Percentiles rank a stretch among this genome's conserved stretches.
Evolutionary conservation across 352 stramenopile species (phyloP).

Genomic region (Phytophthora megakarya): DNA sequence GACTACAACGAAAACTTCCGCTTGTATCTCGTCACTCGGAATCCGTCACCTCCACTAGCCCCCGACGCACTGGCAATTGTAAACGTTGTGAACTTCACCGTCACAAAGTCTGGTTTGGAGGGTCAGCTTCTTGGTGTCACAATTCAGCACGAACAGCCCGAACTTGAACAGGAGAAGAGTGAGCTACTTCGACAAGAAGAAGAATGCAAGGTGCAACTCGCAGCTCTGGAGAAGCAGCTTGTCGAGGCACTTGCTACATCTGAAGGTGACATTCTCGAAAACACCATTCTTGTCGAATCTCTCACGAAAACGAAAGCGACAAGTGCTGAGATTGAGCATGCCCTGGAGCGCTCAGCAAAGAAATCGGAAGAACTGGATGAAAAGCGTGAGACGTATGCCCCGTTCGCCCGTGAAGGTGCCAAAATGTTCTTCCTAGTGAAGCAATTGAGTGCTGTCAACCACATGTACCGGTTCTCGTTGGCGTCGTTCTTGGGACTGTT

Average conservation of each 20-base stretch:
- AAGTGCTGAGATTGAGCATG: conserved; percentile 90
- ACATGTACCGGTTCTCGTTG: conserved; percentile 97
- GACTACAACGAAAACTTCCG: conserved; percentile 97
- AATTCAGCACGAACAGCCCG: conserved; percentile 94
- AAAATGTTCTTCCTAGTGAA: conserved; percentile 95
- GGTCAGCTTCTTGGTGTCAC: conserved; percentile 93
- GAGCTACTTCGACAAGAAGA: conserved; percentile 93
- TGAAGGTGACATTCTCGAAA: conserved; percentile 96
- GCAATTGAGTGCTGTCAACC: conserved; percentile 88
- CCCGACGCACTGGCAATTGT: conserved; percentile 91
- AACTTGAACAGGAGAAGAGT: conserved; percentile 93
- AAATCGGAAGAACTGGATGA: conserved; percentile 92
- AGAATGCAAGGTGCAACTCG: conserved; percentile 95
- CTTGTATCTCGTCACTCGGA: conserved; percentile 92
- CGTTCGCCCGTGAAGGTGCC: conserved; percentile 89
- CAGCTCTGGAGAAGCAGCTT: conserved; percentile 93
- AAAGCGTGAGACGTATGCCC: conserved; percentile 91
- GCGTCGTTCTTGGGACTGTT: conserved; percentile 91
- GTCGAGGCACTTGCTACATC: conserved; percentile 92
- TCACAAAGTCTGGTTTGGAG: conserved; percentile 93
- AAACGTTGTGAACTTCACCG: conserved; percentile 95
- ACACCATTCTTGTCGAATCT: conserved; percentile 93
- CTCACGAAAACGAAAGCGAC: conserved; percentile 94
- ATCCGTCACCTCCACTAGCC: conserved; percentile 85
- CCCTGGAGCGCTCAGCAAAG: conserved; percentile 87